These are phyloP conservation scores for Phycomyces nitens DNA, from an alignment of 192 early-diverging fungal genomes.

Conservation along the genomic window DNA sequence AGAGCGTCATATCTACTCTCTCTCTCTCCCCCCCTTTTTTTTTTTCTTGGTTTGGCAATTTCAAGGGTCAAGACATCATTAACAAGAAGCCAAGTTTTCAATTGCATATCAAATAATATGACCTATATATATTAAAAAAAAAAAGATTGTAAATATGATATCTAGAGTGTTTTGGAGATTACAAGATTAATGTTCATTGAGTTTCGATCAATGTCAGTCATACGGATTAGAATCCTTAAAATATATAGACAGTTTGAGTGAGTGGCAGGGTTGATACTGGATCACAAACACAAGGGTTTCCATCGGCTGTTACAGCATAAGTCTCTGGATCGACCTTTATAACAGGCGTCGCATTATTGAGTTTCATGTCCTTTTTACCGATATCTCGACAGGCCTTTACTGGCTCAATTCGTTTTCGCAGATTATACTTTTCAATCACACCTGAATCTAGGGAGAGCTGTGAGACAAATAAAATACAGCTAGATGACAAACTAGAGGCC, in stretches of 20 bases:
- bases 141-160: no score
- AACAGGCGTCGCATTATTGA: slow-evolving; percentile 73
- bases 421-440: slow-evolving; percentile 51
- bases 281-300: slow-evolving; percentile 57
- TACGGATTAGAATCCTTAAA: no score
- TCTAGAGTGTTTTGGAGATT: no score
- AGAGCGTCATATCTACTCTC: no score
- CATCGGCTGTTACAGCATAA: slow-evolving; percentile 83
- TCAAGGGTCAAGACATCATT: no score
- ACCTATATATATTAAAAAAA: no score
- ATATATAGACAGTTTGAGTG: slow-evolving; percentile 64
- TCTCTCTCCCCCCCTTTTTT: no score
- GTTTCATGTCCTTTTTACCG: slow-evolving; percentile 82
- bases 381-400: slow-evolving; percentile 76
- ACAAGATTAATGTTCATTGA: no score
- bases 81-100: no score
- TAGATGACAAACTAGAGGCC: slow-evolving; percentile 53
- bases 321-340: slow-evolving; percentile 90
- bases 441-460: slow-evolving; percentile 63
- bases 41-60: no score
- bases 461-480: slow-evolving; percentile 81
- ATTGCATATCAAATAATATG: no score
- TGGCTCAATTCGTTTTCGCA: slow-evolving; percentile 64
- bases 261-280: slow-evolving; percentile 70
- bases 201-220: no score